phyloP scores from a whole-genome alignment of 768 basidiomycete genomes.

The Lentinula boryana region DNA sequence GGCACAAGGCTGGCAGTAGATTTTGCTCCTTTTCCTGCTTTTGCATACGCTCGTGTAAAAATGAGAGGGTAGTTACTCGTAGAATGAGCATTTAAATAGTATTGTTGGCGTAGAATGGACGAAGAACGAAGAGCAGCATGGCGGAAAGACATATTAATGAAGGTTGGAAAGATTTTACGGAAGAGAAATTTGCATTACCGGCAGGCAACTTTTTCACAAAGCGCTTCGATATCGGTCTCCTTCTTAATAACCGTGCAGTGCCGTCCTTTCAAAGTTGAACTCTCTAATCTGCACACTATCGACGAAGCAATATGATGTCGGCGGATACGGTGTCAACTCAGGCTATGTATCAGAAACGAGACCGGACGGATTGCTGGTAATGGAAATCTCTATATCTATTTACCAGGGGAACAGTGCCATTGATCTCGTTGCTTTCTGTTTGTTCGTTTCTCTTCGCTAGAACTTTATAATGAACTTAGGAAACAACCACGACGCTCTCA shows the following conservation, averaged over 20 bases:
- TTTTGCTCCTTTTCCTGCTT: conserved; percentile 22
- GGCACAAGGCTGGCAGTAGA: conserved; percentile 61
- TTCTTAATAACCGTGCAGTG: not conserved
- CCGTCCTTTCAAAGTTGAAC: too few relatives aligned
- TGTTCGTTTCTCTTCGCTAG: not conserved
- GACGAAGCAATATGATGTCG: too few relatives aligned
- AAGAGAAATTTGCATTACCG: not conserved
- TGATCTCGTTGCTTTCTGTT: not conserved
- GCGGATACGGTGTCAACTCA: not conserved
- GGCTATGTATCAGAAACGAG: not conserved
- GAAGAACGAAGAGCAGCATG: not conserved
- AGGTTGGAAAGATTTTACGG: not conserved
- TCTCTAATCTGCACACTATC: too few relatives aligned
- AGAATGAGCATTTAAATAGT: too few relatives aligned
- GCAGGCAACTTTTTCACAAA: not conserved
- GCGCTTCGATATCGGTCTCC: not conserved
- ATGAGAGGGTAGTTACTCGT: not conserved
- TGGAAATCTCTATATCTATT: not conserved
- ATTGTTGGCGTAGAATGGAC: not conserved
- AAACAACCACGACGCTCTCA: not conserved
- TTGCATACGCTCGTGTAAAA: not conserved
- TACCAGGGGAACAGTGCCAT: not conserved
- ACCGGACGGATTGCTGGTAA: not conserved
- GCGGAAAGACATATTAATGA: not conserved
- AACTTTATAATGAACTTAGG: not conserved